Conservation (phyloP, 2,329 filamentous ascomycete genomes). For the Apiospora koreana region DNA sequence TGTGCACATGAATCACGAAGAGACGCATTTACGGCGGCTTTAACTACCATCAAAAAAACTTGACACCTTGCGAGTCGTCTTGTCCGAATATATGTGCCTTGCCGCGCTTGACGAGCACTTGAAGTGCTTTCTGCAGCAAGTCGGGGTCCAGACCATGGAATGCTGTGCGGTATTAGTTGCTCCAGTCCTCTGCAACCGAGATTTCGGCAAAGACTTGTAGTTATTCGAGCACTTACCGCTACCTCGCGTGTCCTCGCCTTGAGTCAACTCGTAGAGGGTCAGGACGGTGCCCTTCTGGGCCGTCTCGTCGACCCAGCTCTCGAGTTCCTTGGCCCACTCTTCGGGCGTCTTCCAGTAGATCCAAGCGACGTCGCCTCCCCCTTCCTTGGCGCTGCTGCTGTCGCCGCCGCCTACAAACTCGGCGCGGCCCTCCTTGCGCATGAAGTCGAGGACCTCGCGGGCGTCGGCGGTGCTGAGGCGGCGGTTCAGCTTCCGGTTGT, state of each 20-base stretch:
- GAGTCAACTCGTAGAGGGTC: conserved; percentile 87
- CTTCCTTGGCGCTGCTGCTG: conserved; percentile 31
- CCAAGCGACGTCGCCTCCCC: conserved; percentile 61
- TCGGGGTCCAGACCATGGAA: conserved; percentile 88
- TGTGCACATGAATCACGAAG: conserved; percentile 9
- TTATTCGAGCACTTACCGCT: conserved; percentile 52
- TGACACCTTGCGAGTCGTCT: conserved; percentile 87
- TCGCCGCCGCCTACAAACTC: conserved; percentile 59
- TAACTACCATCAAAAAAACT: conserved; percentile 75
- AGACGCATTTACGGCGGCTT: neutral
- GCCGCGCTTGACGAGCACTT: conserved; percentile 81
- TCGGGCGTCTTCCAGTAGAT: conserved; percentile 85
- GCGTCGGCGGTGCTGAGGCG: conserved; percentile 53
- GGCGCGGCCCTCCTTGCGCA: conserved; percentile 59
- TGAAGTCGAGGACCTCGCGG: conserved; percentile 59
- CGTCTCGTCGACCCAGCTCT: conserved; percentile 82
- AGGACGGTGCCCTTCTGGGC: conserved; percentile 87
- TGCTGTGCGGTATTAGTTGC: conserved; percentile 49
- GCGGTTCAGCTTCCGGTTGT: conserved; percentile 56
- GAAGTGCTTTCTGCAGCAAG: conserved; percentile 76
- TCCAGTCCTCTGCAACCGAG: neutral
- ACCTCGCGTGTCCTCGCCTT: conserved; percentile 78
- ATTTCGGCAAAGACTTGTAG: neutral
- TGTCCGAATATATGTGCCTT: conserved; percentile 92
- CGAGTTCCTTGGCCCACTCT: conserved; percentile 83